Conservation (phyloP, 2,329 filamentous ascomycete species). For the Colletotrichum truncatum region DNA sequence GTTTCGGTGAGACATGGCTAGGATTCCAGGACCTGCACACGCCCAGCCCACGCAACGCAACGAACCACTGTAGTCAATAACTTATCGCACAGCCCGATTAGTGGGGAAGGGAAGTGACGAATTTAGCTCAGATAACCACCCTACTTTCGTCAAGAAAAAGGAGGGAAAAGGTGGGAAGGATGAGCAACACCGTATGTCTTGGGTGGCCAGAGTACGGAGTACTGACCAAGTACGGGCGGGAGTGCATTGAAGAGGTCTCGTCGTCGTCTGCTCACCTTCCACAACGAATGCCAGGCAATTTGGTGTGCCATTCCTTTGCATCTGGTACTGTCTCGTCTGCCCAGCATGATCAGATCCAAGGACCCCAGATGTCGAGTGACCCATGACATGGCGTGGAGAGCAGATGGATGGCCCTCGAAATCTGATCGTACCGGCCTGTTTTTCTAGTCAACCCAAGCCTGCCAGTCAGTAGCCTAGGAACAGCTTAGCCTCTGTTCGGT, state of each 20-base stretch:
- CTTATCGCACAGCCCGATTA: constrained; percentile 22
- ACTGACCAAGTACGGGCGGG: no score
- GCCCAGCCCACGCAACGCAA: constrained; percentile 24
- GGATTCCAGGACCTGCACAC: neutral
- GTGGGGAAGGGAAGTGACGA: constrained; percentile 15
- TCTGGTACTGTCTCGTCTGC: neutral
- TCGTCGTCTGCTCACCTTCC: no score
- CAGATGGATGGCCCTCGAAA: neutral
- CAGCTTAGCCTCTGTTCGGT: neutral
- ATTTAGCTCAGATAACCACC: constrained; percentile 22
- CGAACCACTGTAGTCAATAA: constrained; percentile 20
- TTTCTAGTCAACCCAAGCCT: neutral
- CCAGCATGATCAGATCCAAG: neutral
- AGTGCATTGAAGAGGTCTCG: no score
- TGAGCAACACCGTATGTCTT: constrained; percentile 24
- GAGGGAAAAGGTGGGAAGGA: constrained; percentile 10
- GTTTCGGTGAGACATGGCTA: constrained; percentile 11
- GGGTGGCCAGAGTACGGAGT: constrained; percentile 5
- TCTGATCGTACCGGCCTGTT: neutral
- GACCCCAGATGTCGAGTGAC: neutral
- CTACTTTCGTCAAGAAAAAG: constrained; percentile 10
- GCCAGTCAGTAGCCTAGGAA: neutral
- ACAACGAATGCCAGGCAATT: constrained; percentile 5
- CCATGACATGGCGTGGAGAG: constrained; percentile 1
- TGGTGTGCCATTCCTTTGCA: neutral